phyloP scores from a whole-genome alignment of 1,284 basidiomycete genomes.

The Schizophyllum amplum region DNA sequence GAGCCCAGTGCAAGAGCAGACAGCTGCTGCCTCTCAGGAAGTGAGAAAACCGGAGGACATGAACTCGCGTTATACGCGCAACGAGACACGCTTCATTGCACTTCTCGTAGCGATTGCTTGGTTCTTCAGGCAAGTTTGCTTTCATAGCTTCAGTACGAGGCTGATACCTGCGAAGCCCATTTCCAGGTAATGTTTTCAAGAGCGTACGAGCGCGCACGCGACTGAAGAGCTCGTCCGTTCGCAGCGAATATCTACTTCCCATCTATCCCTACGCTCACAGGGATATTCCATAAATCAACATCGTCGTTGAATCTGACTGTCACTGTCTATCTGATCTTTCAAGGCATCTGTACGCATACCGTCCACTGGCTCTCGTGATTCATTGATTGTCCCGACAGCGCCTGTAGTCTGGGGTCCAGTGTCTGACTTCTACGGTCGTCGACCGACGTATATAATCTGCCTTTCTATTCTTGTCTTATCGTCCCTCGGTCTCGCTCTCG shows the following conservation, averaged over 20 bases:
- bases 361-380: not conserved
- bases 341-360: constrained; percentile 50
- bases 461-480: constrained; percentile 41
- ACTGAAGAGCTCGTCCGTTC: constrained; percentile 43
- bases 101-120: constrained; percentile 46
- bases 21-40: not conserved
- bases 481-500: constrained; percentile 52
- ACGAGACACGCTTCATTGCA: constrained; percentile 66
- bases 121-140: constrained; percentile 43
- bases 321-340: constrained; percentile 72
- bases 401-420: constrained; percentile 58
- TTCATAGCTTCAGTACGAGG: not conserved
- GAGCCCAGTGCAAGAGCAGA: not conserved
- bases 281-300: constrained; percentile 51
- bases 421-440: constrained; percentile 47
- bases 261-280: constrained; percentile 59
- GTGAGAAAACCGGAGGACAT: not conserved
- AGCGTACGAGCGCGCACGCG: not conserved
- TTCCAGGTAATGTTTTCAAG: not conserved
- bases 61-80: constrained; percentile 19
- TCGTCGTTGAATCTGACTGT: constrained; percentile 70
- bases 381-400: constrained; percentile 25
- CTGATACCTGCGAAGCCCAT: not conserved
- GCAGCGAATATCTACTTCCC: constrained; percentile 75
- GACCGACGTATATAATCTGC: constrained; percentile 48